These are phyloP conservation scores for Bruguiera sexangula DNA, from an alignment of 345 rosid species.

Conservation along the genomic window DNA sequence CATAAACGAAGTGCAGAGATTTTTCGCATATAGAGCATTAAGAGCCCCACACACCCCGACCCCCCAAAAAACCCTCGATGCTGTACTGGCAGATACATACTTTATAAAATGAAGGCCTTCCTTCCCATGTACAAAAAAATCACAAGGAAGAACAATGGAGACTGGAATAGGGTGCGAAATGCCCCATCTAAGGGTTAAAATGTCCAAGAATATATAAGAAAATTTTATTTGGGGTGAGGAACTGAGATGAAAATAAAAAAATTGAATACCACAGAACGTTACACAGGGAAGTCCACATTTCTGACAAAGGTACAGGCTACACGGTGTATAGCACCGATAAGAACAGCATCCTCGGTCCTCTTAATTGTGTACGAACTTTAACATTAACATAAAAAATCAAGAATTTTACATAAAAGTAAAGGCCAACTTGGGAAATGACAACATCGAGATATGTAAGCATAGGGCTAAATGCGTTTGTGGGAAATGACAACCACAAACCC, in stretches of 20 bases:
- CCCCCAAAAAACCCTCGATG: no score
- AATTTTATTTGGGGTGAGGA: not conserved
- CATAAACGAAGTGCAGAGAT: no score
- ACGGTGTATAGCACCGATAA: slow-evolving; percentile 35
- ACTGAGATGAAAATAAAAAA: not conserved
- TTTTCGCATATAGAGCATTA: no score
- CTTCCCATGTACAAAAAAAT: no score
- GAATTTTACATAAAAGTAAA: slow-evolving; percentile 7
- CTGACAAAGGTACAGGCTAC: slow-evolving; percentile 42
- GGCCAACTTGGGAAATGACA: slow-evolving; percentile 22
- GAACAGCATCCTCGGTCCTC: slow-evolving; percentile 59
- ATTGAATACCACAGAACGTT: not conserved
- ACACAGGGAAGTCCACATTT: slow-evolving; percentile 1
- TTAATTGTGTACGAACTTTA: slow-evolving; percentile 4
- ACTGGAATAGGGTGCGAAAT: not conserved
- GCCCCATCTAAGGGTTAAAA: not conserved
- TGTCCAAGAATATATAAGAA: not conserved
- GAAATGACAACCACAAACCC: slow-evolving; percentile 5
- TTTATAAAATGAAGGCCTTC: no score
- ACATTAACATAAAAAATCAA: slow-evolving; percentile 6
- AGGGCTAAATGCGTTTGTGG: not conserved
- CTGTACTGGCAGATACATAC: no score
- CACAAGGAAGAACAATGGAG: not conserved
- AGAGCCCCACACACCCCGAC: no score
- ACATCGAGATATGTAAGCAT: slow-evolving; percentile 22